Evolutionary conservation across 2,329 filamentous ascomycete genomes (phyloP).

Genomic region (Arthroderma uncinatum): DNA sequence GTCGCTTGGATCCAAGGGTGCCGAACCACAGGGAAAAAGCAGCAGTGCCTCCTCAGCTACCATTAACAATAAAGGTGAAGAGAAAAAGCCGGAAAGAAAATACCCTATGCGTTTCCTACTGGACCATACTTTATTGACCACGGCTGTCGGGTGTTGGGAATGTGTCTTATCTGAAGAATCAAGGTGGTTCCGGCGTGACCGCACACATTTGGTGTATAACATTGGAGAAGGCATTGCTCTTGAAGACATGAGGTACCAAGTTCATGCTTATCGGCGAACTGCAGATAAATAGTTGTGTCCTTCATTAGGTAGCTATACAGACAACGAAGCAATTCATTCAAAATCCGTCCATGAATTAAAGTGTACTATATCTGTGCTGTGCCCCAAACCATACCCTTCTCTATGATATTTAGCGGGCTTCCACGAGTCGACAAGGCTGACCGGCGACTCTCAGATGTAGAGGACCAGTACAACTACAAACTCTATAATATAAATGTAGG

Average conservation of each 20-base stretch:
- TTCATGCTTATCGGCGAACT: constrained; percentile 59
- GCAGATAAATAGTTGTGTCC: not conserved
- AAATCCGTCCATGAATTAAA: no score
- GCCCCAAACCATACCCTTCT: no score
- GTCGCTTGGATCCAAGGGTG: constrained; percentile 42
- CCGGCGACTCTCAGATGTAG: no score
- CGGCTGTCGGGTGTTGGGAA: constrained; percentile 51
- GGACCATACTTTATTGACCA: constrained; percentile 60
- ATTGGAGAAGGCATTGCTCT: constrained; percentile 77
- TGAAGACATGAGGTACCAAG: constrained; percentile 91
- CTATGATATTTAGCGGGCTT: no score
- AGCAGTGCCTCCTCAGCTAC: constrained; percentile 6
- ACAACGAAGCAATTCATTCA: no score
- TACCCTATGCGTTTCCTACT: constrained; percentile 95
- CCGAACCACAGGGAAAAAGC: not conserved
- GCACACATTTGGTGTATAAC: constrained; percentile 56
- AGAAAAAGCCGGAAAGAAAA: constrained; percentile 34
- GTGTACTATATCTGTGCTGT: no score
- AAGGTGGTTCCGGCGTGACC: constrained; percentile 68
- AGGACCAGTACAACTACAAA: no score
- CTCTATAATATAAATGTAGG: no score
- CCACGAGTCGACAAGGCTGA: no score
- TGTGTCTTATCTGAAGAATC: constrained; percentile 66
- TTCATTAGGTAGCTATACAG: no score
- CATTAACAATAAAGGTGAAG: not conserved